Percentiles rank a stretch among this genome's conserved stretches.
Conservation (phyloP, 1,284 basidiomycete genomes). For the Fomitopsis palustris region DNA sequence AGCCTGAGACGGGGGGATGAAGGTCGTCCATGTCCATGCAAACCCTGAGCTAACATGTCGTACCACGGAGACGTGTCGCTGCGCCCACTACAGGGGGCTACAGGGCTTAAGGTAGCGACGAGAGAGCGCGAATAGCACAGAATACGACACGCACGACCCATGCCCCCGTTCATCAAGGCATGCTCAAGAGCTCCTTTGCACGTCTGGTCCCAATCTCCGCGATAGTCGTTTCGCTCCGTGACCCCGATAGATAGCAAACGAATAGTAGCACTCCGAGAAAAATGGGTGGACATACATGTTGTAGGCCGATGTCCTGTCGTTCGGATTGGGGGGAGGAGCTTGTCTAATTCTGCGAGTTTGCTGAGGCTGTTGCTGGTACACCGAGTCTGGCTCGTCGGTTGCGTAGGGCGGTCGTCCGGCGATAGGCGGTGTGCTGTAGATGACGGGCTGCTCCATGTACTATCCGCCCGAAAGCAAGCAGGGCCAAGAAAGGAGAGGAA, state of each 20-base stretch:
- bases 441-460: constrained; percentile 28
- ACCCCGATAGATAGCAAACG: neutral
- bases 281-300: constrained; percentile 51
- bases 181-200: too few relatives aligned
- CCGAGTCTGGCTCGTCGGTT: constrained; percentile 61
- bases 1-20: too few relatives aligned
- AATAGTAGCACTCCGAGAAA: neutral
- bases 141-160: neutral
- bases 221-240: neutral
- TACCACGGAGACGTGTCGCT: neutral
- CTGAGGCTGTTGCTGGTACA: constrained; percentile 43
- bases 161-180: neutral
- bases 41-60: too few relatives aligned
- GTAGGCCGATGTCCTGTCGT: constrained; percentile 54
- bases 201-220: neutral
- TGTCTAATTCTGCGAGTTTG: constrained; percentile 35
- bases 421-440: constrained; percentile 40
- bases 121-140: neutral
- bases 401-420: constrained; percentile 66
- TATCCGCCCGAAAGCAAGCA: neutral
- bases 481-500: constrained; percentile 17
- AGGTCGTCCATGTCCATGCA: too few relatives aligned
- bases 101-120: neutral
- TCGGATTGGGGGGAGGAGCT: constrained; percentile 36
- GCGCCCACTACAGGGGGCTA: neutral